Conservation (phyloP, 371 early-diverging fungal species). For the Thermomucor indicae-seudaticae region DNA sequence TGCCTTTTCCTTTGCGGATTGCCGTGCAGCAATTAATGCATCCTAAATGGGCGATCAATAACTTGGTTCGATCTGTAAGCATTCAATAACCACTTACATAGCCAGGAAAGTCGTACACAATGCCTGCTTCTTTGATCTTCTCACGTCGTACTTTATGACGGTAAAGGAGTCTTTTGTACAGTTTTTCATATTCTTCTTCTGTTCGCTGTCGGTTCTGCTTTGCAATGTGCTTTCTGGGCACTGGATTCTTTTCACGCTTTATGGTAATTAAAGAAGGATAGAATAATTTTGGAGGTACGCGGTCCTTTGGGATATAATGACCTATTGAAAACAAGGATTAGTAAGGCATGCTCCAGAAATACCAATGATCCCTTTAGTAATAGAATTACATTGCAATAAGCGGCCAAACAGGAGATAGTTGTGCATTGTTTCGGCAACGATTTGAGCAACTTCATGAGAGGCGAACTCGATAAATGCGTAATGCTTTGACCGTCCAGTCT, state of each 20-base stretch:
- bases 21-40: too few relatives aligned
- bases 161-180: constrained; percentile 37
- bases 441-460: constrained; percentile 74
- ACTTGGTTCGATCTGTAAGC: too few relatives aligned
- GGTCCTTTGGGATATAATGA: too few relatives aligned
- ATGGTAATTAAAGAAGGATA: too few relatives aligned
- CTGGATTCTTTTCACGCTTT: too few relatives aligned
- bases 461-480: constrained; percentile 91
- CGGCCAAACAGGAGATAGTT: constrained; percentile 87
- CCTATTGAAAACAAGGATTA: too few relatives aligned
- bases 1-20: too few relatives aligned
- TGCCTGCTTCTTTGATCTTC: constrained; percentile 59
- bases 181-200: constrained; percentile 33
- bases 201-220: constrained; percentile 60
- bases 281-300: constrained; percentile 72
- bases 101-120: constrained; percentile 81
- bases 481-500: constrained; percentile 87
- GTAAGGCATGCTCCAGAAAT: too few relatives aligned
- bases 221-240: constrained; percentile 43
- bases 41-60: too few relatives aligned
- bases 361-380: not conserved
- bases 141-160: constrained; percentile 54
- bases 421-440: constrained; percentile 95
- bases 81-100: too few relatives aligned
- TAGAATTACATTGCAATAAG: constrained; percentile 71